phyloP scores from a whole-genome alignment of 2,329 filamentous ascomycete genomes.

The Ambrosiella cleistominuta region DNA sequence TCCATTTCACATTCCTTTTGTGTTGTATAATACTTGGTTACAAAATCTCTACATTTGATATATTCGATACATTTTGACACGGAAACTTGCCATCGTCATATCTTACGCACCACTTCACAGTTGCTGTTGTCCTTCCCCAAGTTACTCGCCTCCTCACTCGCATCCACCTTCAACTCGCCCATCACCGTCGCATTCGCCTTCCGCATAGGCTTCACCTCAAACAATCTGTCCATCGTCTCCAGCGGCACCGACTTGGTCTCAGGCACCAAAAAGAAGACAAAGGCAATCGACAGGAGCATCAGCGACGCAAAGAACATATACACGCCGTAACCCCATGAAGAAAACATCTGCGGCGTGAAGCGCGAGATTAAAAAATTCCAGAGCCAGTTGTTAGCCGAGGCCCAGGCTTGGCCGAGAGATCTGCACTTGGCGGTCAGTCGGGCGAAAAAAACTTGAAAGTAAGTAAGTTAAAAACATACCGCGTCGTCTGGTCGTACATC shows the following conservation, averaged over 20 bases:
- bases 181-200: conserved; percentile 28
- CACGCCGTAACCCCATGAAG: conserved; percentile 41
- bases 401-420: conserved; percentile 31
- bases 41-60: neutral
- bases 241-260: conserved; percentile 50
- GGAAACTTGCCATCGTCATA: neutral
- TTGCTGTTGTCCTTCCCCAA: conserved; percentile 16
- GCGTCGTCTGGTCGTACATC: conserved; percentile 24
- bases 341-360: conserved; percentile 50
- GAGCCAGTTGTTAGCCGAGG: conserved; percentile 56
- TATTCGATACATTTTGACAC: neutral
- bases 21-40: neutral
- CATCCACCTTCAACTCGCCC: conserved; percentile 23
- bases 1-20: neutral
- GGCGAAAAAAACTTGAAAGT: conserved; percentile 27
- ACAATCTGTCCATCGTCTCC: conserved; percentile 47
- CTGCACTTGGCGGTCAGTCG: conserved; percentile 19
- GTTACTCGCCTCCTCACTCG: conserved; percentile 19
- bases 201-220: conserved; percentile 30
- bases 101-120: neutral
- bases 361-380: conserved; percentile 53
- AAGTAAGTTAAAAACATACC: conserved; percentile 25
- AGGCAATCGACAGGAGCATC: conserved; percentile 39
- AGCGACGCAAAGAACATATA: conserved; percentile 47
- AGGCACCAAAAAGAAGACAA: conserved; percentile 44